Base-by-base conservation (phyloP, 768 basidiomycete species). In the Boletus rubroflammeus region DNA sequence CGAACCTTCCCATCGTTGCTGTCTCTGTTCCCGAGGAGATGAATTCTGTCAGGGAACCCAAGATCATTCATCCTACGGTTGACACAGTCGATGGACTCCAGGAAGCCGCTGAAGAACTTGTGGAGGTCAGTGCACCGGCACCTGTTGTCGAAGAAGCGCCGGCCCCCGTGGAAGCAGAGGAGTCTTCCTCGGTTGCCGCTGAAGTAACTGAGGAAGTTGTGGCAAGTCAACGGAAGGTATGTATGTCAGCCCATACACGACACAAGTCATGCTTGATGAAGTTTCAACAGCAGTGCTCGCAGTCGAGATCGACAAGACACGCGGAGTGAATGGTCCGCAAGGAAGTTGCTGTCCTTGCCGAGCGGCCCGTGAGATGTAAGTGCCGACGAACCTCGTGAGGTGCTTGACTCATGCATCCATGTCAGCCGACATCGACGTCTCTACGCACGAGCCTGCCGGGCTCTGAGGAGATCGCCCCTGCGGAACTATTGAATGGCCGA, bases 361-460 rank as follows among this genome's bases (percentile, higher is more conserved):
- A 52, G 23, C 29, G 9, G 19, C 6, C 51, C 28, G 38, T 43
- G 53, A n/a, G 38, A 10, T 26, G 62, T 58, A n/a, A 62, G 62
- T 58, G 46, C 5, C 43, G 44, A 51, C 6, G 31, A 51, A 49
- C 36, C 10, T 34, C 34, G 25, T 26, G 31, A 32, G 25, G 11
- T 23, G 28, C 36, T 14, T 49, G 1, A 19, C 48, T 65, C 41
- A 62, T 26, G 40, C 10, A 21, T 44, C 4, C 21, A 13, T 38
- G 25, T 43, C 45, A 56, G 50, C 41, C 10, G 38, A 56, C 19
- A 19, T 15, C 31, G 50, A 54, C 6, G 26, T 40, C 23, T 17
- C 45, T 42, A 15, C 21, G 8, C 36, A 39, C 2, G 62, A 56
- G 31, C 25, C 52, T 4, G 23, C 17, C 7, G 44, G 17, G 17